Evolutionary conservation across 2,329 filamentous ascomycete genomes (phyloP).

Genomic region (Tolypocladium sp.): DNA sequence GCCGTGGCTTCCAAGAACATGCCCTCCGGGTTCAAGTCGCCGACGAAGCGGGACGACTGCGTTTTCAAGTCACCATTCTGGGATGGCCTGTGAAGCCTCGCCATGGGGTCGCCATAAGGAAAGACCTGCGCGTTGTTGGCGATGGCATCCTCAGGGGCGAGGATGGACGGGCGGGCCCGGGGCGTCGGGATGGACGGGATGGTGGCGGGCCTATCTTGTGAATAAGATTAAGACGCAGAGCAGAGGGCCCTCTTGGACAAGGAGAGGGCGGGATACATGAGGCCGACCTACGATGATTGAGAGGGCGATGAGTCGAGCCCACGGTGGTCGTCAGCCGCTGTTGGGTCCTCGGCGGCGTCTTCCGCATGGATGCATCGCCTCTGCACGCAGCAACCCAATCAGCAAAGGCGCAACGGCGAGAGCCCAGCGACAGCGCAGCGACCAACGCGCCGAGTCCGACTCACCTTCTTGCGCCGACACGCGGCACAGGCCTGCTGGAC

Average conservation of each 20-base stretch:
- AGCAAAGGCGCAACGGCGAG: neutral
- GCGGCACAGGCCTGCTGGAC: conserved; percentile 47
- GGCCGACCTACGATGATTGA: conserved; percentile 18
- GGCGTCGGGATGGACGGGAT: neutral
- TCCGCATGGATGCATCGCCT: conserved; percentile 35
- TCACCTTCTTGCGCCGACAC: conserved; percentile 47
- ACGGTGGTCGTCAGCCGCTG: conserved; percentile 16
- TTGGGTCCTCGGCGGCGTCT: conserved; percentile 18
- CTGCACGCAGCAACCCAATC: conserved; percentile 11
- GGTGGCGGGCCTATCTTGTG: neutral
- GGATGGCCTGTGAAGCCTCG: neutral
- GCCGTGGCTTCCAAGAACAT: conserved; percentile 48
- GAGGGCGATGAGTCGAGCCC: conserved; percentile 16
- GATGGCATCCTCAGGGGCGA: neutral
- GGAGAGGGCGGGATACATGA: neutral
- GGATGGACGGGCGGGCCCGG: too few species aligned
- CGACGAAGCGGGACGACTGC: conserved; percentile 40
- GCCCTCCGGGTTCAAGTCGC: conserved; percentile 50
- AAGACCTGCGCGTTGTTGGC: neutral
- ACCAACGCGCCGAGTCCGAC: neutral
- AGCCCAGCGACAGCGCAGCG: neutral
- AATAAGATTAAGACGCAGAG: neutral
- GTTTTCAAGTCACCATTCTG: conserved; percentile 1
- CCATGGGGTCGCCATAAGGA: neutral
- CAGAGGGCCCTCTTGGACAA: too few species aligned